Conservation (phyloP, 2,329 filamentous ascomycete genomes). For the Pseudophaeomoniella oleicola region DNA sequence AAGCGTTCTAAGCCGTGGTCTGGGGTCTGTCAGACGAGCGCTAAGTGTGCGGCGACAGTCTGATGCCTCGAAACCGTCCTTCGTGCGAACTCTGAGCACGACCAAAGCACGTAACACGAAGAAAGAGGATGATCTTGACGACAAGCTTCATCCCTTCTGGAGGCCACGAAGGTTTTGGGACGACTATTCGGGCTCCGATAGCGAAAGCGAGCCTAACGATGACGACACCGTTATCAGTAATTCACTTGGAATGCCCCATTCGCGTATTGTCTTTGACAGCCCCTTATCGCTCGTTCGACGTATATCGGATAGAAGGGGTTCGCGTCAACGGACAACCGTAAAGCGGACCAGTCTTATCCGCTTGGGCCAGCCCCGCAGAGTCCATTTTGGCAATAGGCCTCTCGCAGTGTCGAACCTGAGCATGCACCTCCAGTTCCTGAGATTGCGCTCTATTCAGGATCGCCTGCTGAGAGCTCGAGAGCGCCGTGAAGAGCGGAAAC, state of each 20-base stretch:
- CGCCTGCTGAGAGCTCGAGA: slow-evolving; percentile 28
- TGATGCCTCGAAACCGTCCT: slow-evolving; percentile 20
- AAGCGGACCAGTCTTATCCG: slow-evolving; percentile 16
- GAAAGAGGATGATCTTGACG: slow-evolving; percentile 28
- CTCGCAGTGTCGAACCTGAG: background rate
- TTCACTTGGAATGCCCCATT: slow-evolving; percentile 39
- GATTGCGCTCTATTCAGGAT: slow-evolving; percentile 33
- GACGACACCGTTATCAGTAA: slow-evolving; percentile 37
- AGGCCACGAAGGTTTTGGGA: slow-evolving; percentile 50
- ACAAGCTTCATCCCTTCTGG: slow-evolving; percentile 46
- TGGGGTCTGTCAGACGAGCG: slow-evolving; percentile 22
- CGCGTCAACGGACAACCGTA: slow-evolving; percentile 12
- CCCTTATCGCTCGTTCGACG: slow-evolving; percentile 20
- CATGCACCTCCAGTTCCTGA: slow-evolving; percentile 33
- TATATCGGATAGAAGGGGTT: slow-evolving; percentile 16
- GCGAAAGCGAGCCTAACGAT: slow-evolving; percentile 19
- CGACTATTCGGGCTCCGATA: slow-evolving; percentile 30
- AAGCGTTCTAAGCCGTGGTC: slow-evolving; percentile 14
- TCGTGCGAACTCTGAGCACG: slow-evolving; percentile 23
- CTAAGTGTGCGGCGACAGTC: slow-evolving; percentile 22
- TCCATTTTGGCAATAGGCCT: background rate
- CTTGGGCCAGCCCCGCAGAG: slow-evolving; percentile 11
- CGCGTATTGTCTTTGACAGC: slow-evolving; percentile 27
- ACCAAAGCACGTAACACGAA: slow-evolving; percentile 26
- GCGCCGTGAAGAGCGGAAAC: slow-evolving; percentile 27